Base-by-base conservation (phyloP, 164 flowering plant species). In the Macadamia tetraphylla region DNA sequence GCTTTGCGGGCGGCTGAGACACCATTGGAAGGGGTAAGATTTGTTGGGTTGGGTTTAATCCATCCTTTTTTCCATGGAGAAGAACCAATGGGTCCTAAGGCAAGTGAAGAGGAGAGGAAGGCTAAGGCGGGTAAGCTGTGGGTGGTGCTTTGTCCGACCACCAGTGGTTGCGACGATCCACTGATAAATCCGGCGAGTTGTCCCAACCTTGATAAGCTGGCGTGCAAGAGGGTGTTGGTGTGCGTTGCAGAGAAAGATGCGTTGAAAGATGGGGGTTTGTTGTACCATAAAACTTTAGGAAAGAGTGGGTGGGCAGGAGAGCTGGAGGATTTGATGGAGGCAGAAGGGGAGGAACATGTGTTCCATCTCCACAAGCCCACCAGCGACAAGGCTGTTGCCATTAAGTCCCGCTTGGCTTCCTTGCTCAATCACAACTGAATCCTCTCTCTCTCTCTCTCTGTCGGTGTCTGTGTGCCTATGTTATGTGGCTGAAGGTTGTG, bases 51-150 rank as follows among this genome's bases (percentile, higher is more conserved):
- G 0, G 6, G 68, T 32, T 17, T 79, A 9, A 30, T 73, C 2
- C 72, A 74, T 18, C 81, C 87, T 1, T 79, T 70, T 32, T 83
- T 83, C 62, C 76, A 81, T 81, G 81, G 83, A 0, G 74, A 77
- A n/a, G 58, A 77, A 18, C 58, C 77, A 3, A 42, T 1, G 76
- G 81, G 23, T 29, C 29, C 67, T 0, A 77, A 79, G 55, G 53
- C 11, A 10, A 49, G 14, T 14, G 14, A 10, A 4, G 53, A 49
- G 8, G 15, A 49, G 11, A 10, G 5, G 53, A 49, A 14, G 11
- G 15, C 15, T 10, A 10, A 10, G 8, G 11, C 53, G 8, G 11
- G 3, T 14, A 49, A 49, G 53, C 11, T 14, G 53, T 49, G 53
- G 53, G 3, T 1, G 53, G 15, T 49, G 11, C 2, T 14, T 5